Evolutionary conservation across 2,329 filamentous ascomycete genomes (phyloP).

Genomic region (Cadophora sp.): DNA sequence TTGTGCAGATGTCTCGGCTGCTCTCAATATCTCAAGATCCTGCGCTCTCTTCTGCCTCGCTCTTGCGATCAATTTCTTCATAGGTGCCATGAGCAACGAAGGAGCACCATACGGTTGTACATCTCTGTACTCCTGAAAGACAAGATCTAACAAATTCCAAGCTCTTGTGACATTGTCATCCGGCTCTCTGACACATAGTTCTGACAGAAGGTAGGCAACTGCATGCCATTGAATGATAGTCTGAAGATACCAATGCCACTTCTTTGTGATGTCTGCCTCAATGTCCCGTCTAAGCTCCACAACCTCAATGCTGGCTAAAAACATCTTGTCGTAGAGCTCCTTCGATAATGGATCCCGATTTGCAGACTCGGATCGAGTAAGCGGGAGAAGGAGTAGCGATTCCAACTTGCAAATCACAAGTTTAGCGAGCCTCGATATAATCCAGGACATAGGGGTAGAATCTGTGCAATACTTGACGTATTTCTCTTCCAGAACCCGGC

Average conservation of each 20-base stretch:
- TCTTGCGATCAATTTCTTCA: constrained; percentile 26
- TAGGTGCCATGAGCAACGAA: constrained; percentile 20
- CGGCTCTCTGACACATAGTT: constrained; percentile 21
- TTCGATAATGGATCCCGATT: constrained; percentile 16
- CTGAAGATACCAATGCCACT: constrained; percentile 26
- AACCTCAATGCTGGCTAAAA: constrained; percentile 21
- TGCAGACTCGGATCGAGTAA: constrained; percentile 6
- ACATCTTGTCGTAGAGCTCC: constrained; percentile 24
- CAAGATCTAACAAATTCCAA: constrained; percentile 21
- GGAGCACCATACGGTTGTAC: constrained; percentile 21
- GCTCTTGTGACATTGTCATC: constrained; percentile 24
- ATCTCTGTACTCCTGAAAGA: constrained; percentile 22
- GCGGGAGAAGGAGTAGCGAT: constrained; percentile 16
- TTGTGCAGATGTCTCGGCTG: neutral
- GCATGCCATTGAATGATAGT: constrained; percentile 28
- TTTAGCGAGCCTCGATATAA: constrained; percentile 16
- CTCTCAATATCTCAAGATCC: constrained; percentile 19
- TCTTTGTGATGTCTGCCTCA: constrained; percentile 21
- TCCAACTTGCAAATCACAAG: constrained; percentile 25
- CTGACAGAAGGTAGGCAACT: constrained; percentile 22
- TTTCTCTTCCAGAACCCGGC: constrained; percentile 14
- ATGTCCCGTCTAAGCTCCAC: constrained; percentile 24
- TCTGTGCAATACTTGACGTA: constrained; percentile 21
- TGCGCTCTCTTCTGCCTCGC: constrained; percentile 23
- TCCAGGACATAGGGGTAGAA: constrained; percentile 10